A percentile compares a stretch with the other conserved stretches of the same genome.
Conservation (phyloP, 345 rosid species). For the Hibiscus trionum region DNA sequence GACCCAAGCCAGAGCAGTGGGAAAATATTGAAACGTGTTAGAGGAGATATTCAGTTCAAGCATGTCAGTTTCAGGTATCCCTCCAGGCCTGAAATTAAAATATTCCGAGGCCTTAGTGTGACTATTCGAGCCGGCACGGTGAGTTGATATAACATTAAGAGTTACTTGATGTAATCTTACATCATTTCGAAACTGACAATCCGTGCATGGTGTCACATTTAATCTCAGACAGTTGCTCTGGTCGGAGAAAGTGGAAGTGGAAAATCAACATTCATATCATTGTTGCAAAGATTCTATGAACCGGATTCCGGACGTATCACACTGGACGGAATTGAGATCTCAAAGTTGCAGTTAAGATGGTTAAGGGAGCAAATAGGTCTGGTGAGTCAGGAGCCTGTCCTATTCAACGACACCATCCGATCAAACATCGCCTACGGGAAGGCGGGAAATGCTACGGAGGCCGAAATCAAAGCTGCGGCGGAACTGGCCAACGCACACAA, state of each 20-base stretch:
- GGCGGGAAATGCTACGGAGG: conserved; percentile 54
- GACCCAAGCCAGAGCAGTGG: conserved; percentile 68
- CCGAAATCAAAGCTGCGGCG: conserved; percentile 61
- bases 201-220: not conserved
- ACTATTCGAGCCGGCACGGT: conserved; percentile 66
- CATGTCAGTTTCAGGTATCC: conserved; percentile 68
- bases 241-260: conserved; percentile 91
- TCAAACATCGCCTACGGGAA: conserved; percentile 81
- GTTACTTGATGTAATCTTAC: not conserved
- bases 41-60: conserved; percentile 59
- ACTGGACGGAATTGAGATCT: conserved; percentile 60
- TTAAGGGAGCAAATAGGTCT: conserved; percentile 68
- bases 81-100: conserved; percentile 56
- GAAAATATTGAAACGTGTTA: conserved; percentile 31
- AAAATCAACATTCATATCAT: conserved; percentile 59
- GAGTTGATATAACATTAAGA: not conserved
- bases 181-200: not conserved
- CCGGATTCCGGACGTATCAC: conserved; percentile 65
- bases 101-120: conserved; percentile 54
- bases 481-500: conserved; percentile 70
- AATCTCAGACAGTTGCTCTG: conserved; percentile 59
- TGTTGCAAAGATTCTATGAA: conserved; percentile 71
- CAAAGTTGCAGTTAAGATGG: conserved; percentile 55
- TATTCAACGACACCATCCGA: conserved; percentile 62
- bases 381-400: conserved; percentile 70